These are phyloP conservation scores for Ananas comosus DNA, from an alignment of 176 grass and related monocot genomes.

Conservation along the genomic window DNA sequence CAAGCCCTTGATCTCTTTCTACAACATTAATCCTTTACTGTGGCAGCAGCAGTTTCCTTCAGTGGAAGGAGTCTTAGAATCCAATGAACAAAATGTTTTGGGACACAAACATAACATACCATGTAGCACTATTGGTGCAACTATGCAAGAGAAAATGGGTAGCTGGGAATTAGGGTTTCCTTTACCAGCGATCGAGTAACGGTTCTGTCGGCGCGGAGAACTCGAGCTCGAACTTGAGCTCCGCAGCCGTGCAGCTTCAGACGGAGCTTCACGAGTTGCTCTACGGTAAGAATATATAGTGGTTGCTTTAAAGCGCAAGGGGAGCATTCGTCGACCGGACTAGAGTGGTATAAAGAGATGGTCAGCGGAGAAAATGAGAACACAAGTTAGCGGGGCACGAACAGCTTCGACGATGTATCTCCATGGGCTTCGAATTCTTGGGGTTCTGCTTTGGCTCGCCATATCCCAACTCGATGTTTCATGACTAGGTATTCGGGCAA, in stretches of 20 bases:
- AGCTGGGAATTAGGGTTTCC: neutral
- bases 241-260: neutral
- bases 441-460: neutral
- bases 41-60: constrained; percentile 29
- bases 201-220: neutral
- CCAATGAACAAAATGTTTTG: neutral
- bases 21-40: neutral
- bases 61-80: neutral
- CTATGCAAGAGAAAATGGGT: neutral
- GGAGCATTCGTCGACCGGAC: neutral
- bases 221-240: neutral
- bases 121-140: neutral
- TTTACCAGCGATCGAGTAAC: neutral
- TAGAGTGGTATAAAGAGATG: constrained; percentile 1
- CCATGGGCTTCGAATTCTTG: neutral
- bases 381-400: neutral
- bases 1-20: too few species aligned
- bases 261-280: neutral
- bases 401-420: constrained; percentile 1
- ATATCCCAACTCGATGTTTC: neutral
- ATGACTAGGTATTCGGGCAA: constrained; percentile 1
- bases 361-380: neutral
- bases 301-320: neutral
- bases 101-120: neutral
- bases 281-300: neutral